Conservation (phyloP, 306 rosid species). For the Phaseolus lunatus region DNA sequence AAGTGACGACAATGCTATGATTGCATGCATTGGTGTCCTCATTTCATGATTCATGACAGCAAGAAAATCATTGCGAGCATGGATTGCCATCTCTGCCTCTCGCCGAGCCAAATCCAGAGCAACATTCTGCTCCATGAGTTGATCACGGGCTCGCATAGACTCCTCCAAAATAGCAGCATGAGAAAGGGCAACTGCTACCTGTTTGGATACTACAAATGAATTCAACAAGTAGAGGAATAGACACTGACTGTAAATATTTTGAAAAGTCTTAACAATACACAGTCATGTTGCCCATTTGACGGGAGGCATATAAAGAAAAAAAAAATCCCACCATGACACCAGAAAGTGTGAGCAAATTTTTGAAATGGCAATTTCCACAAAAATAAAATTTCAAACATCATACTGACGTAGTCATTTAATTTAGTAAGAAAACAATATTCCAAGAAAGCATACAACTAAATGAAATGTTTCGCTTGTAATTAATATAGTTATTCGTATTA, state of each 20-base stretch:
- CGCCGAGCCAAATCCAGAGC: constrained; percentile 86
- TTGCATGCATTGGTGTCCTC: constrained; percentile 97
- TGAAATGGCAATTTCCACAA: constrained; percentile 21
- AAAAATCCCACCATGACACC: constrained; percentile 10
- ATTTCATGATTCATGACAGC: constrained; percentile 97
- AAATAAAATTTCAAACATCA: constrained; percentile 11
- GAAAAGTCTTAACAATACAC: constrained; percentile 34
- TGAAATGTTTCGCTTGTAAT: constrained; percentile 12
- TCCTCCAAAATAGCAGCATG: constrained; percentile 98
- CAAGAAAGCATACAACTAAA: not conserved
- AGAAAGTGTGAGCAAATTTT: not conserved
- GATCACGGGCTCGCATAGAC: constrained; percentile 90
- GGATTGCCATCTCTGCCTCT: constrained; percentile 93
- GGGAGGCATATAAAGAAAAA: constrained; percentile 11
- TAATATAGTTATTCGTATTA: constrained; percentile 7
- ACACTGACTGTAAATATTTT: not conserved
- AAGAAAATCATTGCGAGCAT: constrained; percentile 90
- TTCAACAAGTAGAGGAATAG: constrained; percentile 39
- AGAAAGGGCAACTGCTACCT: constrained; percentile 99
- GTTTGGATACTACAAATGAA: constrained; percentile 42
- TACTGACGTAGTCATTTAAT: constrained; percentile 14
- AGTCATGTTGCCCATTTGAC: constrained; percentile 24
- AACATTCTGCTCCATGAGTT: constrained; percentile 82
- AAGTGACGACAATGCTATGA: constrained; percentile 85
- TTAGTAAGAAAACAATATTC: not conserved